These are phyloP conservation scores for Termitomyces sp. DNA, from an alignment of 768 basidiomycete species.

Conservation along the genomic window DNA sequence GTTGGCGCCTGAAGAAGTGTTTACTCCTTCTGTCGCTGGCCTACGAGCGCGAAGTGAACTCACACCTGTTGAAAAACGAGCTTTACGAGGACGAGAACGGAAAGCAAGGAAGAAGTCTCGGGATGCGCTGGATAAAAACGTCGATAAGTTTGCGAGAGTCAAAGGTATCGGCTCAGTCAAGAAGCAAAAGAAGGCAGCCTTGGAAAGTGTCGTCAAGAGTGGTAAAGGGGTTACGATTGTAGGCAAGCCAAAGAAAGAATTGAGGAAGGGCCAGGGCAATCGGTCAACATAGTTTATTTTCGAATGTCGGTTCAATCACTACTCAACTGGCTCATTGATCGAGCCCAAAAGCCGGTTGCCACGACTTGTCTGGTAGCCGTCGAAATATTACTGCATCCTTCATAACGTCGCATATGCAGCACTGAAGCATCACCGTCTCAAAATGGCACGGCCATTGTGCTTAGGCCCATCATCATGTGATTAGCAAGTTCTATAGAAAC, in stretches of 20 bases:
- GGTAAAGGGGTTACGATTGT: conserved; percentile 87
- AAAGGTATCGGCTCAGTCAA: conserved; percentile 56
- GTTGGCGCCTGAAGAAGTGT: conserved; percentile 93
- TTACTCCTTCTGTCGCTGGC: conserved; percentile 53
- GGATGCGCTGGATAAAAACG: conserved; percentile 58
- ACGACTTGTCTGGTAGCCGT: background rate
- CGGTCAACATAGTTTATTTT: background rate
- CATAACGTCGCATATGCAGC: too few species aligned
- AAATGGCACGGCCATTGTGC: too few species aligned
- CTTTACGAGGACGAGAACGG: conserved; percentile 62
- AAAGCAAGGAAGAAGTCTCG: conserved; percentile 71
- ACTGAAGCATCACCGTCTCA: too few species aligned
- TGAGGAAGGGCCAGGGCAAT: conserved; percentile 26
- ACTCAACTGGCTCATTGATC: background rate
- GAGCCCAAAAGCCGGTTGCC: background rate
- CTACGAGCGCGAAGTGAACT: conserved; percentile 74
- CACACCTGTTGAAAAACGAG: conserved; percentile 80
- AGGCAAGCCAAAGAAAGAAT: conserved; percentile 57
- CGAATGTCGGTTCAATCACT: background rate
- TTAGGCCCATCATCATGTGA: too few species aligned
- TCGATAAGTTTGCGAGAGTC: conserved; percentile 59
- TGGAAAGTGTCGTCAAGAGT: conserved; percentile 78
- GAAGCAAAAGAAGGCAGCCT: conserved; percentile 81
- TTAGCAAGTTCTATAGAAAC: too few species aligned
- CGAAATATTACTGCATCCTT: too few species aligned